Base-by-base conservation (phyloP, 192 early-diverging fungal species). In the Coemansia sp. region DNA sequence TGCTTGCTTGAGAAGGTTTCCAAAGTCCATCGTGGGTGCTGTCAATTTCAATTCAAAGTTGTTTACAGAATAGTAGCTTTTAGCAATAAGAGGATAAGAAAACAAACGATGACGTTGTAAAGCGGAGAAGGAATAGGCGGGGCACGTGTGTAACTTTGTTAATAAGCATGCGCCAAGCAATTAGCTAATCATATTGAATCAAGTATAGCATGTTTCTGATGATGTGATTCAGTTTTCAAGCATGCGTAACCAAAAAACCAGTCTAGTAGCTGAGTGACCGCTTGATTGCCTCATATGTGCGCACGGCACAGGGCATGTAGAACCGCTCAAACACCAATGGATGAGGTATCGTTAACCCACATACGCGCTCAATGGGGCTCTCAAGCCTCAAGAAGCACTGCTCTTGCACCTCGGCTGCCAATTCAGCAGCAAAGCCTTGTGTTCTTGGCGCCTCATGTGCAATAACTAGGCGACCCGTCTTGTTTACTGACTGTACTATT, bases 391-490 rank as follows among this genome's bases (percentile, higher is more conserved):
- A 72, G 81, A 98, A 98, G 77, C 95, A 98, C 21, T 88, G 69
- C 52, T 98, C 93, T 87, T 94, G 92, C 19, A 98, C 87, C 49
- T 87, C 89, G 1, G 91, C 79, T 1, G 93, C 88, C 66, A 98
- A 88, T 75, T 98, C 96, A 1, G 90, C 92, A 3, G 88, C 95
- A 71, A 98, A 94, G 11, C 96, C 96, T 41, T 85, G 84, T 0
- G 92, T 95, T 48, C 87, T 82, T 19, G 94, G 93, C 2, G 96
- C 96, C 77, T 98, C 96, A 62, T 98, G 96, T 2, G 94, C 86
- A 69, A 98, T 87, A 32, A 98, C 82, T 7, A 97, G 74, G 4
- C 96, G 85, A 12, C 96, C 96, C 5, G 96, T 98, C 76, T 91
- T 94, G 75, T 89, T 91, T 2, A 98, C 96, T 38, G 93, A 95